phyloP scores from a whole-genome alignment of 73 alveolate genomes.

The Paraurostyla sp. region DNA sequence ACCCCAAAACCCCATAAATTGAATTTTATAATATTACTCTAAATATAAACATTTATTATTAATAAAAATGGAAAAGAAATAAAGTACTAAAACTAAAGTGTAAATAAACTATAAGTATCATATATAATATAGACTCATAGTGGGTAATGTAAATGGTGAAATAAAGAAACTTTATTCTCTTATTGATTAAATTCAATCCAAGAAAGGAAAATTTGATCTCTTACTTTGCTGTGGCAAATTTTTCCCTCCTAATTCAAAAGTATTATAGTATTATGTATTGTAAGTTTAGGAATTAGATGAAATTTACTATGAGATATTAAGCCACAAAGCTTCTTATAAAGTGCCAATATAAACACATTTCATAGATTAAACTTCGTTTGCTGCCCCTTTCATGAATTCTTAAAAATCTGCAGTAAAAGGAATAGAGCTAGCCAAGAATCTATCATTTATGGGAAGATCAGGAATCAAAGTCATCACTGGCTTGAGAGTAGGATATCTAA shows the following conservation, averaged over 20 bases:
- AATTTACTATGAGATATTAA: conserved; percentile 2
- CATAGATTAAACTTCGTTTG: conserved; percentile 32
- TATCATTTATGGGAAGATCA: conserved; percentile 66
- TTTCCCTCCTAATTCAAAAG: conserved; percentile 41
- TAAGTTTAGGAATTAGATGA: conserved; percentile 45
- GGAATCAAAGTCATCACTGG: conserved; percentile 66
- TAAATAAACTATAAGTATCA: too few relatives aligned
- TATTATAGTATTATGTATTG: background rate
- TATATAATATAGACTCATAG: conserved; percentile 47
- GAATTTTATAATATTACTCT: too few relatives aligned
- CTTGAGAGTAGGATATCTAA: conserved; percentile 60
- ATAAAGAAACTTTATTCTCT: background rate
- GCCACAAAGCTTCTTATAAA: background rate
- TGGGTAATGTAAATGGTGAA: conserved; percentile 55
- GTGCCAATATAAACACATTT: conserved; percentile 55
- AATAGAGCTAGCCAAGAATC: background rate
- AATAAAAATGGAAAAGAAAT: too few relatives aligned
- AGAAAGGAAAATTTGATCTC: conserved; percentile 68
- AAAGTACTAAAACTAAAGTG: too few relatives aligned
- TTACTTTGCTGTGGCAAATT: conserved; percentile 61
- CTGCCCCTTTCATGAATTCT: conserved; percentile 58
- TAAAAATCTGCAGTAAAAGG: conserved; percentile 48
- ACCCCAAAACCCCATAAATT: too few relatives aligned
- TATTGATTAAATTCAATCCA: conserved; percentile 32
- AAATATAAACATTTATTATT: too few relatives aligned